A percentile compares a stretch with the other conserved stretches of the same genome.
phyloP scores from a whole-genome alignment of 2,329 filamentous ascomycete genomes.

The Cordyceps sp. region DNA sequence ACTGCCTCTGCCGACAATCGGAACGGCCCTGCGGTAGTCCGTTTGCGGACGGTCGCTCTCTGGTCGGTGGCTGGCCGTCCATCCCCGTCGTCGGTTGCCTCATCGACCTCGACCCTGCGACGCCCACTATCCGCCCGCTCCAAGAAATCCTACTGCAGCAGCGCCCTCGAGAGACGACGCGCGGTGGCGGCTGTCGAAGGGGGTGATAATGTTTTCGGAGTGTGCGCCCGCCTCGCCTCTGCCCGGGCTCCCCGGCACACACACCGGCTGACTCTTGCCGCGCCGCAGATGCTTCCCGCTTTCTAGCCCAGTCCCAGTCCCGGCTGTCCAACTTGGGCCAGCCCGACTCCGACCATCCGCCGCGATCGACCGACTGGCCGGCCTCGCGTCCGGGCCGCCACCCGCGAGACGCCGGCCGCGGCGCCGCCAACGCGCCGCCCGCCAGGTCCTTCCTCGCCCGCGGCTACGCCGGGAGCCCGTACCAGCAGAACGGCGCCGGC shows the following conservation, averaged over 20 bases:
- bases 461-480: constrained; percentile 52
- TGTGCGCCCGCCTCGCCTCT: constrained; percentile 39
- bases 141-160: neutral
- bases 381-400: constrained; percentile 16
- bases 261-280: constrained; percentile 6
- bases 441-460: constrained; percentile 28
- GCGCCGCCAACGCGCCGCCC: constrained; percentile 5
- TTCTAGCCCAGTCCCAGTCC: constrained; percentile 92
- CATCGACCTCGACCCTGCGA: neutral
- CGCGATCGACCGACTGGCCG: constrained; percentile 14
- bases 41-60: no score
- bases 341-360: constrained; percentile 25
- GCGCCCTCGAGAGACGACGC: constrained; percentile 5
- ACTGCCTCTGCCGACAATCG: no score
- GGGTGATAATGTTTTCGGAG: constrained; percentile 48
- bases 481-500: constrained; percentile 56
- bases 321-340: constrained; percentile 58
- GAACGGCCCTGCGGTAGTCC: no score
- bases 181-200: constrained; percentile 17
- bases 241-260: neutral
- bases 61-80: no score
- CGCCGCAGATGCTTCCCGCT: constrained; percentile 77
- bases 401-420: constrained; percentile 14
- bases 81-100: neutral
- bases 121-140: neutral